A percentile compares a stretch with the other conserved stretches of the same genome.
These are phyloP conservation scores for Trichoderma hamatum DNA, from an alignment of 2,329 filamentous ascomycete genomes.

Conservation along the genomic window DNA sequence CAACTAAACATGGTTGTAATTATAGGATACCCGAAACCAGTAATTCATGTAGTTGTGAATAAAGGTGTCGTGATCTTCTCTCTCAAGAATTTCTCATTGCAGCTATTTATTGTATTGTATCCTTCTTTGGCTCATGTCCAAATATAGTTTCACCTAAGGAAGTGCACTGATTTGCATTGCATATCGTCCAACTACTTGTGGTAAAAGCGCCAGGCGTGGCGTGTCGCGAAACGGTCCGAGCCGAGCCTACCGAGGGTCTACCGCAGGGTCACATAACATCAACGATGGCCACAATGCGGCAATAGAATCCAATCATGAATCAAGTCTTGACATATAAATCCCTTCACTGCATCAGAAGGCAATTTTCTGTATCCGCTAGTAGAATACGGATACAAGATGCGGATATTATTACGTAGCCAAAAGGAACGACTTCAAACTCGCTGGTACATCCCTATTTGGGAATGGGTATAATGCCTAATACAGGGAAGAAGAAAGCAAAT, in stretches of 20 bases:
- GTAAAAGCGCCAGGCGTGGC: background rate
- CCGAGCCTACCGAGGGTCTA: background rate
- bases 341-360: background rate
- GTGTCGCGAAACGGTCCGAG: background rate
- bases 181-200: background rate
- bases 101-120: background rate
- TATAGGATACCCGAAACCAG: background rate
- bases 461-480: background rate
- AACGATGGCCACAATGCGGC: background rate
- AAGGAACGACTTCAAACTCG: background rate
- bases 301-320: background rate
- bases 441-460: background rate
- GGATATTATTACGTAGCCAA: background rate
- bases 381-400: no score
- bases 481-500: background rate
- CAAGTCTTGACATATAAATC: background rate
- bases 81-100: background rate
- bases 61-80: background rate
- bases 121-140: background rate
- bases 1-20: no score
- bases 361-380: background rate
- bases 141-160: background rate
- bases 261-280: background rate
- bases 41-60: rapidly evolving
- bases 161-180: background rate